Conservation (phyloP, 2,329 filamentous ascomycete species). For the Botrytis squamosa region DNA sequence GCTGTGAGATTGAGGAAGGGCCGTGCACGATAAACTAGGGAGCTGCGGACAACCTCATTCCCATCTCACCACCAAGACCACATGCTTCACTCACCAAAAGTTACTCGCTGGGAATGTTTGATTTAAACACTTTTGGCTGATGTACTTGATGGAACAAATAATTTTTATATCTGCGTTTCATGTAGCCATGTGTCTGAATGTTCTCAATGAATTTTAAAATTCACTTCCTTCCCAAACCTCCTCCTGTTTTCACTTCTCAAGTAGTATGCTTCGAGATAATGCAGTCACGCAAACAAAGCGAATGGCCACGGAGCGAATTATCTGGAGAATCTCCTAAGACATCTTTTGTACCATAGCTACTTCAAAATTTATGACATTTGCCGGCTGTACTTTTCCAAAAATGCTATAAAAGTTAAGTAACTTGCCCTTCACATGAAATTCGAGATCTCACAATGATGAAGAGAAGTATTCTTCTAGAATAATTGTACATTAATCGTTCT, state of each 20-base stretch:
- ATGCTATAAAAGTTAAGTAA: neutral
- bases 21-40: slow-evolving; percentile 21
- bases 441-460: neutral
- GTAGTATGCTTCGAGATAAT: neutral
- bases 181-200: neutral
- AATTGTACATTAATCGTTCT: neutral
- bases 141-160: neutral
- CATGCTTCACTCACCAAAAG: neutral
- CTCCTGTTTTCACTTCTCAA: neutral
- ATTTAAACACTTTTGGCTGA: neutral
- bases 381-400: no score
- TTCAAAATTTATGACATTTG: neutral
- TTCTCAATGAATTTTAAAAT: neutral
- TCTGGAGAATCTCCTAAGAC: neutral
- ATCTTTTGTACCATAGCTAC: neutral
- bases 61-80: neutral
- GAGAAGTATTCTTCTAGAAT: neutral
- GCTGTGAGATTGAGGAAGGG: slow-evolving; percentile 19
- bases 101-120: neutral
- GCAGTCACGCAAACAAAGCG: neutral
- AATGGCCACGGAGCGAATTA: neutral
- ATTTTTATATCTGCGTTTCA: neutral
- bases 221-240: neutral
- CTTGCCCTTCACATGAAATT: neutral
- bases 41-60: slow-evolving; percentile 15